phyloP scores from a whole-genome alignment of 2,329 filamentous ascomycete species.

The Colletotrichum tropicale region DNA sequence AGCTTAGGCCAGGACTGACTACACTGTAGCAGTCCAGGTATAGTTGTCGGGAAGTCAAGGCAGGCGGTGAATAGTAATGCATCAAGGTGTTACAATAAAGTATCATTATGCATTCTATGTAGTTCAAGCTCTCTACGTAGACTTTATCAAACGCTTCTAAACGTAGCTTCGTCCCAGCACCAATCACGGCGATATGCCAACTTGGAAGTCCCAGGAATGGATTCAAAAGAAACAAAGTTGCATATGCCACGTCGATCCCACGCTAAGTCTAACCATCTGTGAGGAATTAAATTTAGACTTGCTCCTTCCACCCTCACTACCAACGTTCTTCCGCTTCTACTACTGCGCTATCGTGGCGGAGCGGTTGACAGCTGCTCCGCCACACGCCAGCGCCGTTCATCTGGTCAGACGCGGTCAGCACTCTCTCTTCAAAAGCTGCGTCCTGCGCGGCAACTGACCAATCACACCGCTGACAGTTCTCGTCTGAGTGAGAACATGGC shows the following conservation, averaged over 20 bases:
- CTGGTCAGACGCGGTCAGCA: neutral
- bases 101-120: too few species aligned
- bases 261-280: neutral
- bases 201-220: neutral
- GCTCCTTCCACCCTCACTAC: fast-evolving
- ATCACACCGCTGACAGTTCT: neutral
- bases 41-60: too few species aligned
- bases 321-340: neutral
- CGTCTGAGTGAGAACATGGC: neutral
- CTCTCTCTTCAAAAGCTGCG: neutral
- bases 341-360: neutral
- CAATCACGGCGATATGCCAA: too few species aligned
- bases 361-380: neutral
- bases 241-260: neutral
- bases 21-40: too few species aligned
- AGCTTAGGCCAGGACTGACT: too few species aligned
- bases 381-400: neutral
- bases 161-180: too few species aligned
- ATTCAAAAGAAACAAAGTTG: neutral
- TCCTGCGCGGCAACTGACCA: slow-evolving; percentile 1
- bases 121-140: too few species aligned
- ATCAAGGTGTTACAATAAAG: too few species aligned
- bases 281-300: neutral
- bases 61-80: neutral
- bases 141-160: too few species aligned